Base-by-base conservation (phyloP, 2,329 filamentous ascomycete genomes). In the Pseudogymnoascus sp. region DNA sequence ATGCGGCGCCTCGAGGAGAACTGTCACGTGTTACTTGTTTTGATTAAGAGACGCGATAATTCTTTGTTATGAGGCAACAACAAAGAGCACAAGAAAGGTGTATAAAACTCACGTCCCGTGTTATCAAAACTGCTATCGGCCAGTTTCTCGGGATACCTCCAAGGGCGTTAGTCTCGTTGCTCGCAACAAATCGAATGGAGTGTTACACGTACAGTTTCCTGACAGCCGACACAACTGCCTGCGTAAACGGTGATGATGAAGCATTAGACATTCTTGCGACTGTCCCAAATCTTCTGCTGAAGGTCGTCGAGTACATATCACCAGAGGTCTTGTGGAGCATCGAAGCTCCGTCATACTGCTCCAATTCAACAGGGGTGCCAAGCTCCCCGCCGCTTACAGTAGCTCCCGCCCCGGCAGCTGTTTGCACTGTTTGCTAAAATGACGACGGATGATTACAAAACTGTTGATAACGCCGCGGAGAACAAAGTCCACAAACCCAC, bases 41-140 rank as follows among this genome's bases (percentile, higher is more conserved):
- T 41, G 68, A 35, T 33, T 41, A 33, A 58, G 33, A 58, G 57
- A 37, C 35, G 37, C 35, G 35, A 37, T 18, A 18, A 58, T 25
- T 36, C 22, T 36, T 58, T 58, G 57, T 58, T 37, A 53, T 53
- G 28, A 53, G 47, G 3, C 18, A 38, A 15, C 5, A 37, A 22
- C 5, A 39, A 22, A 8, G 15, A 33, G 30, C 8, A 14, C 11
- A 28, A 8, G 41, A 6, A n/a, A 2, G 47, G 20, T 33, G 20
- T 37, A 41, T 30, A 36, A 36, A 25, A 63, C 69, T 58, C 72
- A 84, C 83, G 73, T 60, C 94, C 94, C n/a, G 95, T 96, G 71
- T 99, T 99, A 73, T 99, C 94, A 82, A 92, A 99, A 66, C 88
- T 86, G 68, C 87, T 87, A 71, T 97, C 94, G 8, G 94, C 94